These are phyloP conservation scores for Ophiostoma sp. DNA, from an alignment of 2,329 filamentous ascomycete species.

Conservation along the genomic window DNA sequence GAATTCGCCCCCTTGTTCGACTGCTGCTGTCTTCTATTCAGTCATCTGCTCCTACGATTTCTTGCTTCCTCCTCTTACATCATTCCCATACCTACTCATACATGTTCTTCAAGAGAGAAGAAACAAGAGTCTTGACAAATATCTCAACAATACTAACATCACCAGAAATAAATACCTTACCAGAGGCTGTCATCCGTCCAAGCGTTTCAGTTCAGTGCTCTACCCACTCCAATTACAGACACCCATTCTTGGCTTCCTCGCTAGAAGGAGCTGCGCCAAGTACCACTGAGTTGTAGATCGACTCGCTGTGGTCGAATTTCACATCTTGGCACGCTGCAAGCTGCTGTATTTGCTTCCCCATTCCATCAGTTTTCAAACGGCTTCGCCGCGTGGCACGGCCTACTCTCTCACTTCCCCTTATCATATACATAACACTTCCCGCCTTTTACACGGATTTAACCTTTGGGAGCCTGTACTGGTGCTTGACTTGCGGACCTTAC, in stretches of 20 bases:
- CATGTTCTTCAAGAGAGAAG: neutral
- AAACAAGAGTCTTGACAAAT: too few species aligned
- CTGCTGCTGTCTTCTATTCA: neutral
- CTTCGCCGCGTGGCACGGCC: slow-evolving; percentile 7
- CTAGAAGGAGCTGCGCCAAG: neutral
- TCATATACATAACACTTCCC: neutral
- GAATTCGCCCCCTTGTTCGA: neutral
- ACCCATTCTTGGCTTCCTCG: neutral
- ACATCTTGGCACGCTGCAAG: neutral
- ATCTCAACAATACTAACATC: neutral
- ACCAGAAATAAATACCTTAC: neutral
- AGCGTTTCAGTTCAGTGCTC: neutral
- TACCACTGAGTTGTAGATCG: slow-evolving; percentile 6
- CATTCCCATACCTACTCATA: neutral
- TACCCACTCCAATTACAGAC: slow-evolving; percentile 8
- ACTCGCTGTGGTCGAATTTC: neutral
- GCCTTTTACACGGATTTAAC: neutral
- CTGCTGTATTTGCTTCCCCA: neutral
- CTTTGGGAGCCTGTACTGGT: neutral
- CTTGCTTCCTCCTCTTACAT: neutral
- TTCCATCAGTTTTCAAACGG: neutral
- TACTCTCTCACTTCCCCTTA: neutral
- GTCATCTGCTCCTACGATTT: neutral
- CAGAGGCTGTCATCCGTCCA: neutral
- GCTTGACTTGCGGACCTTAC: neutral